A percentile compares a stretch with the other conserved stretches of the same genome.
Conservation (phyloP, 768 basidiomycete genomes). For the Panaeolus cyanescens region DNA sequence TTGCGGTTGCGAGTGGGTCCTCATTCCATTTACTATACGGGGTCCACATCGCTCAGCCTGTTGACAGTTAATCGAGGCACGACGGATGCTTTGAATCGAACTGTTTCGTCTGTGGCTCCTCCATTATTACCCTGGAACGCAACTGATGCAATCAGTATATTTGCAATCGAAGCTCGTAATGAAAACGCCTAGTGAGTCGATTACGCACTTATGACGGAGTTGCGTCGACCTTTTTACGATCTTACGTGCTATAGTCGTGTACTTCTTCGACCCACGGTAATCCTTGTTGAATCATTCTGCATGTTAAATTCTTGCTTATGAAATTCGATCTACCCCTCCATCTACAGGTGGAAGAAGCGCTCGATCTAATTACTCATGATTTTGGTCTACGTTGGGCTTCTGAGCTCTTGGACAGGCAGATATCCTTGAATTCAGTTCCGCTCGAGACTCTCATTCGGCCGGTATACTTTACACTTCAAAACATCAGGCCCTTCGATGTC, state of each 20-base stretch:
- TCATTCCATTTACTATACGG: background rate
- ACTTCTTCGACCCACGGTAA: slow-evolving; percentile 32
- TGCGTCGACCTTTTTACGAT: background rate
- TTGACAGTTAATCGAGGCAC: slow-evolving; percentile 42
- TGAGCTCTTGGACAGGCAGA: background rate
- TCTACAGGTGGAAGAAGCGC: slow-evolving; percentile 10
- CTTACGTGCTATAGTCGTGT: slow-evolving; percentile 22
- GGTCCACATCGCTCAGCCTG: background rate
- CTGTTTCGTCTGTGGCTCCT: slow-evolving; percentile 37
- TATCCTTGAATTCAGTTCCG: slow-evolving; percentile 43
- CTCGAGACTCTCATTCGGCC: slow-evolving; percentile 53
- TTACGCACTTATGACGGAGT: background rate
- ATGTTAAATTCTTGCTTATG: background rate
- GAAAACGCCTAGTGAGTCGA: slow-evolving; percentile 62
- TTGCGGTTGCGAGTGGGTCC: slow-evolving; percentile 47
- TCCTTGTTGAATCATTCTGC: background rate
- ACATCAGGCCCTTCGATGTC: slow-evolving; percentile 62
- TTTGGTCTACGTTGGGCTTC: slow-evolving; percentile 15
- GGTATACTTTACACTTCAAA: slow-evolving; percentile 46
- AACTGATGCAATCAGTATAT: slow-evolving; percentile 49
- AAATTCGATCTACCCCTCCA: slow-evolving; percentile 30
- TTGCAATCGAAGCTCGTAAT: slow-evolving; percentile 52
- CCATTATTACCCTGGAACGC: slow-evolving; percentile 40
- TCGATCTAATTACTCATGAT: slow-evolving; percentile 31
- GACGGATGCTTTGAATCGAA: slow-evolving; percentile 32